Base-by-base conservation (phyloP, 129 eudicot species). In the Tagetes erecta region DNA sequence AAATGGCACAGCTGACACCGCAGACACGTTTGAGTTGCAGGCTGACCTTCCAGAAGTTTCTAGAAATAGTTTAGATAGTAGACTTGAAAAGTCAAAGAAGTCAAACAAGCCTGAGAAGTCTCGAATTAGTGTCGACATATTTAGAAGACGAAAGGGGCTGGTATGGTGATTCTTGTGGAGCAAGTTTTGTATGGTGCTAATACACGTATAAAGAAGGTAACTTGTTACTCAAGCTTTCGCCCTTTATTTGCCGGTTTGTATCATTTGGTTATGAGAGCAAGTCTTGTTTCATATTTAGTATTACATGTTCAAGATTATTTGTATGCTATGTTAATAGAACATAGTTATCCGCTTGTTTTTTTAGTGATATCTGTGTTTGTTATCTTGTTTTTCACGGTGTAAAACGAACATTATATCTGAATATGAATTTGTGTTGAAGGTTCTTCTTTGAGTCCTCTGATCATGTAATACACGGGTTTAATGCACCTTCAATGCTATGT, bases 11-110 rank as follows among this genome's bases (percentile, higher is more conserved):
- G 80, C 80, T 38, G 59, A 77, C 33, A 64, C 75, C 13, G 10
- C 80, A 53, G 95, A 86, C 45, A 65, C 87, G 38, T 74, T 84
- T 64, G 88, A 87, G 52, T 62, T 84, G 78, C 84, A 37, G 3
- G 85, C 91, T 6, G 89, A 89, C 71, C 77, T 72, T 67, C 90
- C 88, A 4, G 92, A 90, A 69, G 87, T 86, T 75, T 90, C 97
- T 80, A 87, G 97, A 67, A 93, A 90, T 87, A 88, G 98, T 73
- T 93, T 90, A 85, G 97, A 90, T 80, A 90, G 98, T 77, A 88
- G 96, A 73, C 96, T 93, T 34, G 97, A 90, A 50, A 93, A 90
- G 83, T 87, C 96, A 57, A 93, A 93, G 91, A 92, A 92, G 81
- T 14, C 78, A 35, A 84, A 56, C 84, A 88, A 93, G 89, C 89